Evolutionary conservation across 139 green algal species (phyloP).

Genomic region (Auxenochlorella pyrenoidosa): DNA sequence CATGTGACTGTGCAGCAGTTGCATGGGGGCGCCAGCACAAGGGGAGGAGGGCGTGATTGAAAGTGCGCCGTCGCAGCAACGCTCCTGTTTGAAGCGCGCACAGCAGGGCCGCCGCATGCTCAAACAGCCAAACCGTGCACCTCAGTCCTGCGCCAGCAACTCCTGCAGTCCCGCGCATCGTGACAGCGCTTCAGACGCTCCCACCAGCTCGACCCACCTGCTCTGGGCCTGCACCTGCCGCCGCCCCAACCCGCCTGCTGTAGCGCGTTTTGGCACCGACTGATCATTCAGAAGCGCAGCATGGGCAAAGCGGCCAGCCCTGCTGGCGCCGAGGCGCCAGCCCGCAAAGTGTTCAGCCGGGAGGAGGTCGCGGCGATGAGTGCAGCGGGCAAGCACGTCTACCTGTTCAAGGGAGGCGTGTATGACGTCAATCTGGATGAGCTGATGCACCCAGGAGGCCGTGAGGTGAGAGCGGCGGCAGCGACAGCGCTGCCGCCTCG

Average conservation of each 20-base stretch:
- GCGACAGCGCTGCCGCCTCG: background rate
- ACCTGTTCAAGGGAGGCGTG: constrained; percentile 12
- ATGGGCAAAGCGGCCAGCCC: background rate
- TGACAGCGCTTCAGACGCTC: too few species aligned
- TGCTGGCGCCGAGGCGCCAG: background rate
- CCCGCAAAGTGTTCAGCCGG: background rate
- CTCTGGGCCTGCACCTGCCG: background rate
- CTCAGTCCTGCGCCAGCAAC: too few species aligned
- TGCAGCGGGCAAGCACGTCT: constrained; percentile 2
- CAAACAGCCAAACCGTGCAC: too few species aligned
- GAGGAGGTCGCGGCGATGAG: constrained; percentile 7
- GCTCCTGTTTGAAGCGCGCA: too few species aligned
- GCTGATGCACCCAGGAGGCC: constrained; percentile 34
- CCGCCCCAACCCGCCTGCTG: background rate
- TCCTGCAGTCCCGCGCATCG: too few species aligned
- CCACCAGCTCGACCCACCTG: too few species aligned
- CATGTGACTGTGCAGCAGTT: too few species aligned
- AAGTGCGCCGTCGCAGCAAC: too few species aligned
- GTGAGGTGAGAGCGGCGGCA: background rate
- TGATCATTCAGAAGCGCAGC: background rate
- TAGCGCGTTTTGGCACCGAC: too few species aligned
- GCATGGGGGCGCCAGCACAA: too few species aligned
- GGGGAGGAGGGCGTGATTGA: too few species aligned
- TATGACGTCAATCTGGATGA: constrained; percentile 25
- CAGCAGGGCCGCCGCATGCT: too few species aligned